These are phyloP conservation scores for Auxenochlorella pyrenoidosa DNA, from an alignment of 139 green algal genomes.

Conservation along the genomic window DNA sequence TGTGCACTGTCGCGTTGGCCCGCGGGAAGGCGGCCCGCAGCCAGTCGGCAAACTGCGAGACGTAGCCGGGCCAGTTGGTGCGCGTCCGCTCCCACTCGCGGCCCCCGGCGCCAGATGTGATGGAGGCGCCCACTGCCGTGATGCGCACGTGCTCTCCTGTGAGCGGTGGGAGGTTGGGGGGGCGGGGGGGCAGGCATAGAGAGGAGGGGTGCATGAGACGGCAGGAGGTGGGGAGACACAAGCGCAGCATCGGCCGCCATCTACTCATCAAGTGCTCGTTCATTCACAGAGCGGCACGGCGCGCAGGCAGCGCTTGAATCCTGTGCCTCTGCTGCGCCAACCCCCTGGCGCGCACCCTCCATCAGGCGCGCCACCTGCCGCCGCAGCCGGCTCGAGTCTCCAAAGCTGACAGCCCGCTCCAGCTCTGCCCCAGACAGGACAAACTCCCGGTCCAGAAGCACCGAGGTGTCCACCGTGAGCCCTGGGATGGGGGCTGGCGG, in stretches of 20 bases:
- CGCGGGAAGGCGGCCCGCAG: not conserved
- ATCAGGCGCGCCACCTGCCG: conserved; percentile 2
- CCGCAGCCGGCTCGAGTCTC: conserved; percentile 9
- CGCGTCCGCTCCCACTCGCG: not conserved
- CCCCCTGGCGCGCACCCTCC: not conserved
- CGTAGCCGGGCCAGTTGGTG: conserved; percentile 15
- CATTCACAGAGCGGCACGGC: too few relatives aligned
- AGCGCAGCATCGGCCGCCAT: too few relatives aligned
- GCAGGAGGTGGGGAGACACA: too few relatives aligned
- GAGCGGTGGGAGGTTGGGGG: not conserved
- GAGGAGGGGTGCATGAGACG: too few relatives aligned
- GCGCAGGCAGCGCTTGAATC: not conserved
- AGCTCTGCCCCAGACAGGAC: not conserved
- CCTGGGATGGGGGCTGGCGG: not conserved
- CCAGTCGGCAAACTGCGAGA: not conserved
- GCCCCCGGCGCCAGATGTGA: conserved; percentile 9
- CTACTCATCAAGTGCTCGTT: too few relatives aligned
- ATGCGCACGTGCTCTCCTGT: conserved; percentile 5
- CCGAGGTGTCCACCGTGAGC: not conserved
- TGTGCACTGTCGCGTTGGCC: conserved; percentile 9
- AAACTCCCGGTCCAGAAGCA: not conserved
- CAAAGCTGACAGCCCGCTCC: conserved; percentile 6
- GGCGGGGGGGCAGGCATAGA: too few relatives aligned
- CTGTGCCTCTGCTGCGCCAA: not conserved
- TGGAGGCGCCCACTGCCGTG: not conserved